Evolutionary conservation across 2,329 filamentous ascomycete genomes (phyloP).

Genomic region (Eutypella sp.): DNA sequence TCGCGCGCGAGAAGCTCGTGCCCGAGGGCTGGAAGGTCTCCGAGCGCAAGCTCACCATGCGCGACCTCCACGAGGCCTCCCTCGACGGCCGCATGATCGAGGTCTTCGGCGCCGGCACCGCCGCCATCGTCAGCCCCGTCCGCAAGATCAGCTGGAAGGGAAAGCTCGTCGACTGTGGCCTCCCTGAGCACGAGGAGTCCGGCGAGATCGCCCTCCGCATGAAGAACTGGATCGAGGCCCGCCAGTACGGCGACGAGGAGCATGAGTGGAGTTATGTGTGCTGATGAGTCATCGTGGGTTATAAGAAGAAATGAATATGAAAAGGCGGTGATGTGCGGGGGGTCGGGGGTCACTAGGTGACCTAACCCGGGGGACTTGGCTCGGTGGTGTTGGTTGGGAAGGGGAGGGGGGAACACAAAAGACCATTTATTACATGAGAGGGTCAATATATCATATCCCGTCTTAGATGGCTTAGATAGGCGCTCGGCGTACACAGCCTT

Average conservation of each 20-base stretch:
- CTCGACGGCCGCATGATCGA: constrained; percentile 83
- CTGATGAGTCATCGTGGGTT: constrained; percentile 9
- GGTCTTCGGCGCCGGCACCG: constrained; percentile 90
- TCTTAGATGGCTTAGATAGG: not conserved
- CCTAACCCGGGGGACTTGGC: no score
- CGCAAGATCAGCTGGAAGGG: constrained; percentile 86
- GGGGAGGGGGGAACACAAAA: not conserved
- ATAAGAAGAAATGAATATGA: not conserved
- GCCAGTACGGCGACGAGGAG: constrained; percentile 91
- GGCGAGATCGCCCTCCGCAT: constrained; percentile 80
- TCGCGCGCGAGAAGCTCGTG: constrained; percentile 76
- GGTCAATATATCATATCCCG: not conserved
- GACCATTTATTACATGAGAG: not conserved
- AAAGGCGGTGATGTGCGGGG: not conserved
- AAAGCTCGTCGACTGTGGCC: constrained; percentile 73
- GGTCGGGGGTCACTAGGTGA: no score
- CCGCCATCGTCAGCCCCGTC: constrained; percentile 88
- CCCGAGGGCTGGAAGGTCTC: constrained; percentile 84
- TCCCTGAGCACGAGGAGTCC: constrained; percentile 77
- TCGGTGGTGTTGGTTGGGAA: no score
- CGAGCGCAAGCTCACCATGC: constrained; percentile 92
- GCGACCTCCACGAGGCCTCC: constrained; percentile 74
- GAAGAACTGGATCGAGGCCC: constrained; percentile 94
- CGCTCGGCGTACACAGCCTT: constrained; percentile 6
- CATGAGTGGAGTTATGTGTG: constrained; percentile 79